phyloP scores from a whole-genome alignment of 345 rosid genomes.

The Acer negundo region DNA sequence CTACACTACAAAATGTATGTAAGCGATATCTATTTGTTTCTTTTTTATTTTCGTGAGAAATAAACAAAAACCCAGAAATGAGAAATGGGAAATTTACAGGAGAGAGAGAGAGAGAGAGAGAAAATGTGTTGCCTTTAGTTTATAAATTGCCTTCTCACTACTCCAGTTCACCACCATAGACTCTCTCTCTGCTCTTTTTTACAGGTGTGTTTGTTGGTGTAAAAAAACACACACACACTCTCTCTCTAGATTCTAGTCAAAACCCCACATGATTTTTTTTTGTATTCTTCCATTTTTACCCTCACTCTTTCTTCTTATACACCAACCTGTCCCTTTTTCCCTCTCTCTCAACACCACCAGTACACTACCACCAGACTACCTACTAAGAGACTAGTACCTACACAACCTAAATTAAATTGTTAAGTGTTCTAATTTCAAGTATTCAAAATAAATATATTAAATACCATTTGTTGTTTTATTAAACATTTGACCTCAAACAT shows the following conservation, averaged over 20 bases:
- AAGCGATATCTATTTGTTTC: background rate
- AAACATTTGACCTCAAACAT: too few species aligned
- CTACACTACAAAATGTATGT: background rate
- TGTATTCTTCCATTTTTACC: background rate
- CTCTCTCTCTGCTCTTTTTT: background rate
- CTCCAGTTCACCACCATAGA: conserved; percentile 1
- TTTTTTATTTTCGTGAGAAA: background rate
- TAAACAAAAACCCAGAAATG: conserved; percentile 9
- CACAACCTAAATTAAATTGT: background rate
- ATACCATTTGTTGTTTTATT: too few species aligned
- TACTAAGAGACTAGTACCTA: background rate
- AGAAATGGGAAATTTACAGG: conserved; percentile 10
- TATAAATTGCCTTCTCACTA: background rate
- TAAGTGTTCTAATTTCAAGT: too few species aligned
- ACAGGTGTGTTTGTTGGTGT: background rate
- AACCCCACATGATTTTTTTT: background rate
- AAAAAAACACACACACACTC: background rate
- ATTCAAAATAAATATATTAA: too few species aligned
- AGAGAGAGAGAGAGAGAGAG: background rate
- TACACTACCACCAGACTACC: too few species aligned
- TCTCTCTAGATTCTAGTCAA: background rate
- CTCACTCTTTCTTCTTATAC: background rate
- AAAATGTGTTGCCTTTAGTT: background rate
- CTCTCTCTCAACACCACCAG: too few species aligned
- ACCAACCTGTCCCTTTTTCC: too few species aligned